phyloP scores from a whole-genome alignment of 2,329 filamentous ascomycete species.

The Penicillium italicum region DNA sequence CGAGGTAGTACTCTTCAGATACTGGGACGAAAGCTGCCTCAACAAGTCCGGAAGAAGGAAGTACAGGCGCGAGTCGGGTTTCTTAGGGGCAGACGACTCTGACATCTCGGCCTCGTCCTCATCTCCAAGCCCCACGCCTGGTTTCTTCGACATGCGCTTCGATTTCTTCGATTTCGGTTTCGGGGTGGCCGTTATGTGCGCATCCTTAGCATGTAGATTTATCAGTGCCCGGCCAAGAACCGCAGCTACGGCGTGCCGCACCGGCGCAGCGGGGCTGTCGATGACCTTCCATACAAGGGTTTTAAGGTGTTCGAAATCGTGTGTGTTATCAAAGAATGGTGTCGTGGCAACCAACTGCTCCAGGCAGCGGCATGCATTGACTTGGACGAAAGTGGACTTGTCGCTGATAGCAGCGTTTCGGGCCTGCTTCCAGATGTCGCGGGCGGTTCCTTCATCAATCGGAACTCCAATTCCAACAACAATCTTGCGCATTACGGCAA shows the following conservation, averaged over 20 bases:
- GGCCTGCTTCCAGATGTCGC: slow-evolving; percentile 90
- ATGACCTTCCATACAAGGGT: slow-evolving; percentile 78
- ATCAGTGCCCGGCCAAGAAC: slow-evolving; percentile 80
- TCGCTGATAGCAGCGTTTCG: slow-evolving; percentile 72
- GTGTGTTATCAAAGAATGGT: slow-evolving; percentile 78
- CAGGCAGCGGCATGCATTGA: slow-evolving; percentile 74
- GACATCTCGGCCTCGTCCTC: slow-evolving; percentile 71
- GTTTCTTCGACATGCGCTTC: slow-evolving; percentile 70
- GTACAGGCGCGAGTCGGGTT: slow-evolving; percentile 64
- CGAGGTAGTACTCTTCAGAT: slow-evolving; percentile 71
- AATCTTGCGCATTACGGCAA: slow-evolving; percentile 72
- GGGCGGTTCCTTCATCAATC: slow-evolving; percentile 77
- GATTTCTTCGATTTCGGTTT: slow-evolving; percentile 62
- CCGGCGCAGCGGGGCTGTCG: slow-evolving; percentile 69
- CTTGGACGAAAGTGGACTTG: slow-evolving; percentile 77
- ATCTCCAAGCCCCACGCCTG: slow-evolving; percentile 53
- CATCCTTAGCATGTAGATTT: slow-evolving; percentile 69
- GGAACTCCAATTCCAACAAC: slow-evolving; percentile 69
- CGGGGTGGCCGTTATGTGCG: slow-evolving; percentile 50
- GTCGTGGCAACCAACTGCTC: slow-evolving; percentile 69
- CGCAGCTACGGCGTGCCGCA: slow-evolving; percentile 81
- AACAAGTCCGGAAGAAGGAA: slow-evolving; percentile 76
- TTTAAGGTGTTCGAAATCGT: slow-evolving; percentile 87
- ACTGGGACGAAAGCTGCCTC: slow-evolving; percentile 74
- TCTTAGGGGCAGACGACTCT: slow-evolving; percentile 72